Conservation (phyloP, 148 eudicot species). For the Chenopodium berlandieri region DNA sequence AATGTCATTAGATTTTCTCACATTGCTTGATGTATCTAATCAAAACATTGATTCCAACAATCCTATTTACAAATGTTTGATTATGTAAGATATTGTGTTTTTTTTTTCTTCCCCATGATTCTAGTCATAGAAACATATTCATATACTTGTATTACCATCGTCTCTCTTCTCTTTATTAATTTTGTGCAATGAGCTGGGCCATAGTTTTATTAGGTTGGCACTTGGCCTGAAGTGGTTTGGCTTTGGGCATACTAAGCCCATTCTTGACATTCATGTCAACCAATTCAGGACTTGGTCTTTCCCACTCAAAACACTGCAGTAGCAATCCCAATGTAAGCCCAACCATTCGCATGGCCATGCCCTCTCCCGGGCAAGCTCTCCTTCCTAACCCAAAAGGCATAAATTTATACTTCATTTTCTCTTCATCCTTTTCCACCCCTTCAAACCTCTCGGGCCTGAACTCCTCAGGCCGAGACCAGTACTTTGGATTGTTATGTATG, state of each 20-base stretch:
- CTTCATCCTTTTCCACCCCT: slow-evolving; percentile 20
- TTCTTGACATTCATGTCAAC: slow-evolving; percentile 36
- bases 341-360: slow-evolving; percentile 30
- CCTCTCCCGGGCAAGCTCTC: slow-evolving; percentile 40
- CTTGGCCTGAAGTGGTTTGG: slow-evolving; percentile 35
- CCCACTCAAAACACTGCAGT: slow-evolving; percentile 48
- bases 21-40: slow-evolving; percentile 9
- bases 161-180: background rate
- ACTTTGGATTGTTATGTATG: slow-evolving; percentile 34
- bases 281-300: slow-evolving; percentile 31
- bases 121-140: background rate
- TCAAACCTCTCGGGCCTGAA: slow-evolving; percentile 46
- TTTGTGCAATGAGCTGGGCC: slow-evolving; percentile 16
- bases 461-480: slow-evolving; percentile 33
- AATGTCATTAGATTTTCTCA: slow-evolving; percentile 1
- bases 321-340: slow-evolving; percentile 35
- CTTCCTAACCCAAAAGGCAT: slow-evolving; percentile 46
- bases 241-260: slow-evolving; percentile 39
- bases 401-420: slow-evolving; percentile 32
- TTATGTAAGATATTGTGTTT: background rate
- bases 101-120: too few species aligned
- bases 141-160: background rate
- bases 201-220: slow-evolving; percentile 21
- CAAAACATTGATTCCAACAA: background rate
- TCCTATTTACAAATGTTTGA: background rate